Percentiles rank a stretch among this genome's conserved stretches.
Conservation (phyloP, 345 rosid genomes). For the Punica granatum region DNA sequence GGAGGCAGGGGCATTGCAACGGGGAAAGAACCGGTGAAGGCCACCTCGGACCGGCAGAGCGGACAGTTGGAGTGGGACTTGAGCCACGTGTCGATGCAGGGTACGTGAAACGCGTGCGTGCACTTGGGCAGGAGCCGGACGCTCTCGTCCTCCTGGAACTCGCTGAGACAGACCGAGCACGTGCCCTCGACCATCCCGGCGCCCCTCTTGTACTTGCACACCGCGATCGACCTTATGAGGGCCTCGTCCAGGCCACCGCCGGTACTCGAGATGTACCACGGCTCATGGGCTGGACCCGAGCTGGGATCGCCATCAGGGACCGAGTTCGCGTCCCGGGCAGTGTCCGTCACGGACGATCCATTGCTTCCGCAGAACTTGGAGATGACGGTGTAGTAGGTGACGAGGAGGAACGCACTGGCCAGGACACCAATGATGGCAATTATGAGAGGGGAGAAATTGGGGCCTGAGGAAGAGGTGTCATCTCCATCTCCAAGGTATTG, state of each 20-base stretch:
- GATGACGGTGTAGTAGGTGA: constrained; percentile 64
- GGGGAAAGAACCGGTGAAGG: constrained; percentile 15
- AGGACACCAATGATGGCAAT: constrained; percentile 71
- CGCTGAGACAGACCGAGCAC: constrained; percentile 87
- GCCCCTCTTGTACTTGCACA: constrained; percentile 50
- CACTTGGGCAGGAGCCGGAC: constrained; percentile 84
- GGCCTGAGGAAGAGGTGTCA: constrained; percentile 19
- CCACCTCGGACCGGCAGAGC: constrained; percentile 64
- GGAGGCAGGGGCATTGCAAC: neutral
- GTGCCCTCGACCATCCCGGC: constrained; percentile 46
- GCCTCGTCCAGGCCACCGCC: constrained; percentile 65
- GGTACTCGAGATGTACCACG: constrained; percentile 32
- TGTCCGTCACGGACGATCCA: constrained; percentile 18
- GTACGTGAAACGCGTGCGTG: constrained; percentile 71
- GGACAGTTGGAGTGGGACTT: constrained; percentile 85
- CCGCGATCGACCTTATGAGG: constrained; percentile 57
- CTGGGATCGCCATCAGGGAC: constrained; percentile 29
- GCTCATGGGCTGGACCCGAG: constrained; percentile 38
- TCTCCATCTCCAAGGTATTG: constrained; percentile 22
- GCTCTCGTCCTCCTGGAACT: constrained; percentile 66
- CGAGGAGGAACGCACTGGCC: constrained; percentile 73
- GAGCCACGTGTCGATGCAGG: constrained; percentile 91
- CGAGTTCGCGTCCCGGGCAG: constrained; percentile 20
- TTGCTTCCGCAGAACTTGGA: constrained; percentile 67
- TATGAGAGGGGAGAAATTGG: constrained; percentile 70